Conservation (phyloP, 2,329 filamentous ascomycete genomes). For the Trichoderma citrinoviride region DNA sequence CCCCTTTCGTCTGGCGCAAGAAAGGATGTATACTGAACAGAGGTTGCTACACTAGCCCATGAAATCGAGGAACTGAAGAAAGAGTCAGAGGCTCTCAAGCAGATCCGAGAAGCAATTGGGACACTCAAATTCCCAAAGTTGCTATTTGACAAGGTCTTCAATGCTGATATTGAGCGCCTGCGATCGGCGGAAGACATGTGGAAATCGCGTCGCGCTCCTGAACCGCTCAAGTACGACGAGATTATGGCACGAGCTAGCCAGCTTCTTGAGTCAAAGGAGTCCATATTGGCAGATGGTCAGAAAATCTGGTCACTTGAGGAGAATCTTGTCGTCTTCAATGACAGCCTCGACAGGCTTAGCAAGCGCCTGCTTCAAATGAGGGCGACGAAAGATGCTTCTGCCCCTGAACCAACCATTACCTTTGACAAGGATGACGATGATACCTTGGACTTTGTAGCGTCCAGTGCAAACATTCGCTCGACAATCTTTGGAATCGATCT, state of each 20-base stretch:
- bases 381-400: conserved; percentile 44
- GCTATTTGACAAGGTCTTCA: conserved; percentile 92
- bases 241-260: conserved; percentile 53
- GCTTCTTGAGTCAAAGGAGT: conserved; percentile 51
- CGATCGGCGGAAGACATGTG: conserved; percentile 94
- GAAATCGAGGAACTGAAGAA: conserved; percentile 86
- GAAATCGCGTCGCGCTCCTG: conserved; percentile 75
- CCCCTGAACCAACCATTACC: conserved; percentile 63
- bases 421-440: conserved; percentile 98
- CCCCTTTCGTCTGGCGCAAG: not conserved
- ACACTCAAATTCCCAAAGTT: conserved; percentile 71
- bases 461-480: conserved; percentile 86
- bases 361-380: conserved; percentile 67
- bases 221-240: conserved; percentile 66
- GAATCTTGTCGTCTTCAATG: conserved; percentile 80
- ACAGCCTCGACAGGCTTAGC: conserved; percentile 76
- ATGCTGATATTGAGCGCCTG: conserved; percentile 76
- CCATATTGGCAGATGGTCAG: conserved; percentile 65
- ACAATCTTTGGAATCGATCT: conserved; percentile 82
- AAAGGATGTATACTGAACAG: not conserved
- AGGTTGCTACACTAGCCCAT: conserved; percentile 43
- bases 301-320: conserved; percentile 77
- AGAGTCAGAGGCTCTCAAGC: conserved; percentile 79
- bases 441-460: conserved; percentile 89
- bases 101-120: conserved; percentile 77